Conservation (phyloP, 768 basidiomycete species). For the Rhizopogon vesiculosus region DNA sequence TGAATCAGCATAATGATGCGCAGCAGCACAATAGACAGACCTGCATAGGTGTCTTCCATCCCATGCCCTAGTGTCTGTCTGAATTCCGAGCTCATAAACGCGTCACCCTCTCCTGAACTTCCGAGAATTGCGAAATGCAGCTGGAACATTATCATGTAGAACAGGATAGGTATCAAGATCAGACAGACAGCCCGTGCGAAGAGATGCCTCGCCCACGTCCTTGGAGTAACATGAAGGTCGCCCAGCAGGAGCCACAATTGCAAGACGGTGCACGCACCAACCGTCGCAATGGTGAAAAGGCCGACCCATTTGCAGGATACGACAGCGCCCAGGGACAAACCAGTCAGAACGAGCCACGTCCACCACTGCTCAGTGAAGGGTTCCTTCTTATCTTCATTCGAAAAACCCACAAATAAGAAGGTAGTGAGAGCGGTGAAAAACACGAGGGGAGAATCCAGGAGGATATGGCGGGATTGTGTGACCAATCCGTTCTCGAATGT, state of each 20-base stretch:
- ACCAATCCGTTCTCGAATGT: conserved; percentile 96
- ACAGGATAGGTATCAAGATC: conserved; percentile 75
- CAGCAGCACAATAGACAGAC: conserved; percentile 35
- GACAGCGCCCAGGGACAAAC: conserved; percentile 88
- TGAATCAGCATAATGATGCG: background rate
- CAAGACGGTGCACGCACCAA: conserved; percentile 78
- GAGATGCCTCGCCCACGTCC: conserved; percentile 80
- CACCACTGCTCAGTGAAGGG: conserved; percentile 91
- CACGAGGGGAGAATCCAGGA: conserved; percentile 96
- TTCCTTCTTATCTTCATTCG: conserved; percentile 80
- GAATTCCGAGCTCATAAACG: conserved; percentile 99
- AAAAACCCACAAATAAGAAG: conserved; percentile 88
- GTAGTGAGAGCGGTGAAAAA: conserved; percentile 93
- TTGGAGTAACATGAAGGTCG: conserved; percentile 73
- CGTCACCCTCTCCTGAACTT: conserved; percentile 94
- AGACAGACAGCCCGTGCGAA: conserved; percentile 85
- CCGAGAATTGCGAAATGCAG: conserved; percentile 89
- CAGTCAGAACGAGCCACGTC: conserved; percentile 85
- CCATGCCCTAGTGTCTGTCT: conserved; percentile 88
- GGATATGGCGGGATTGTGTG: conserved; percentile 94
- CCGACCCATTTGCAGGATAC: conserved; percentile 98
- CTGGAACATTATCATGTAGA: conserved; percentile 97
- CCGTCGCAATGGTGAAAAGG: conserved; percentile 92
- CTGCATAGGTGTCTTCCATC: conserved; percentile 92
- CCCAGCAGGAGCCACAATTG: conserved; percentile 92